These are phyloP conservation scores for Phyllosticta citribraziliensis DNA, from an alignment of 2,329 filamentous ascomycete genomes.

Conservation along the genomic window DNA sequence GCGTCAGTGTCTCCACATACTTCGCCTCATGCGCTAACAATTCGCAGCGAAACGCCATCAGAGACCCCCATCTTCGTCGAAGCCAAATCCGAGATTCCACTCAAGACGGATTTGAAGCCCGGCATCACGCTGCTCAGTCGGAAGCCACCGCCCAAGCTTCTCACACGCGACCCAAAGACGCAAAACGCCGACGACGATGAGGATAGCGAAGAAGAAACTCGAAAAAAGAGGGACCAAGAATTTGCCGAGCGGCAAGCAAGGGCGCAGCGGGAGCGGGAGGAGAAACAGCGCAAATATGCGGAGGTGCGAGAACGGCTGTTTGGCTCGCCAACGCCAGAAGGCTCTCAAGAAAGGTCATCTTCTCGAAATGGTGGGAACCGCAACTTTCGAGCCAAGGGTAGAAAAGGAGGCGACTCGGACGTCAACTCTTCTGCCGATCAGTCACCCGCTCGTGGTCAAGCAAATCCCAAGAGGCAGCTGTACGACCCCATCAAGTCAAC, in stretches of 20 bases:
- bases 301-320: conserved; percentile 83
- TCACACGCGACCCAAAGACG: conserved; percentile 45
- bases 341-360: conserved; percentile 25
- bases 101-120: conserved; percentile 66
- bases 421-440: conserved; percentile 22
- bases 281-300: conserved; percentile 84
- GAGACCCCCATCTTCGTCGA: conserved; percentile 69
- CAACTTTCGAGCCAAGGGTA: conserved; percentile 25
- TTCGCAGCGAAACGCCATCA: conserved; percentile 53
- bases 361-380: conserved; percentile 14
- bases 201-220: conserved; percentile 54
- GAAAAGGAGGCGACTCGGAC: conserved; percentile 24
- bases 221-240: conserved; percentile 53
- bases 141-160: conserved; percentile 57
- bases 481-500: conserved; percentile 66
- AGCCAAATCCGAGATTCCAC: conserved; percentile 50
- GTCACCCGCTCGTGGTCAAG: conserved; percentile 27
- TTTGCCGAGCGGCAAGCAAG: conserved; percentile 69
- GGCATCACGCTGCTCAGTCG: conserved; percentile 77
- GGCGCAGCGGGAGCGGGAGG: conserved; percentile 70
- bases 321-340: conserved; percentile 43
- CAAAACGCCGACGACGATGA: conserved; percentile 41
- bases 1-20: conserved; percentile 48
- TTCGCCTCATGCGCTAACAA: conserved; percentile 13
- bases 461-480: conserved; percentile 48